Base-by-base conservation (phyloP, 2,329 filamentous ascomycete genomes). In the Epichloe aotearoae region DNA sequence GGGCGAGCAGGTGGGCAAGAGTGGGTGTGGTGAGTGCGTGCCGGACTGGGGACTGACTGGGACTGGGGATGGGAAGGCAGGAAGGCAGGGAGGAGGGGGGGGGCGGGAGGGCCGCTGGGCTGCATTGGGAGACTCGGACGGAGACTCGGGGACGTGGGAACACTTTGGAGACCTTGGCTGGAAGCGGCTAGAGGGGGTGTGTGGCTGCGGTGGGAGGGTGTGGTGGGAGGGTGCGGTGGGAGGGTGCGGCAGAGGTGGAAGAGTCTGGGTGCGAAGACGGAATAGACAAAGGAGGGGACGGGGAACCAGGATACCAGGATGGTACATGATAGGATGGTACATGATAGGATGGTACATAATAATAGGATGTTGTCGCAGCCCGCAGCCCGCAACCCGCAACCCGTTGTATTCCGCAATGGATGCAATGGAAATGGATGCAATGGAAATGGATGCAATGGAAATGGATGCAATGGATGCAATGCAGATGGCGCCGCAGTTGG, bases 131-230 rank as follows among this genome's bases (percentile, higher is more conserved):
- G 33, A 37, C 44, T 47, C 15, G 45, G 20, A 20, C 20, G 3
- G 45, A 15, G 34, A 19, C 34, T 47, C 14, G 45, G 41, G 41
- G 40, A 17, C n/a, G 30, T 37, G 47, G 38, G 30, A 38, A n/a
- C 36, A 37, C 8, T n/a, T 43, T 17, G 39, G 47, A 50, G 3
- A 38, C 41, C n/a, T 34, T 11, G 23, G 15, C 48, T 50, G 41
- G 34, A 50, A 50, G 30, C 43, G 48, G 48, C 42, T 50, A 40
- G 48, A 45, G 39, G 20, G 42, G 7, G 48, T 45, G 40, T 6
- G 48, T 45, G 40, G 47, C 37, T 38, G 36, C 15, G 17, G 19
- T 19, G 14, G 48, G 20, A 20, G 20, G 19, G 20, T 20, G 20
- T 3, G 20, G 20, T 20, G 20, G 4, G 20, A 33, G 20, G 10